phyloP scores from a whole-genome alignment of 768 basidiomycete species.

The Pisolithus orientalis region DNA sequence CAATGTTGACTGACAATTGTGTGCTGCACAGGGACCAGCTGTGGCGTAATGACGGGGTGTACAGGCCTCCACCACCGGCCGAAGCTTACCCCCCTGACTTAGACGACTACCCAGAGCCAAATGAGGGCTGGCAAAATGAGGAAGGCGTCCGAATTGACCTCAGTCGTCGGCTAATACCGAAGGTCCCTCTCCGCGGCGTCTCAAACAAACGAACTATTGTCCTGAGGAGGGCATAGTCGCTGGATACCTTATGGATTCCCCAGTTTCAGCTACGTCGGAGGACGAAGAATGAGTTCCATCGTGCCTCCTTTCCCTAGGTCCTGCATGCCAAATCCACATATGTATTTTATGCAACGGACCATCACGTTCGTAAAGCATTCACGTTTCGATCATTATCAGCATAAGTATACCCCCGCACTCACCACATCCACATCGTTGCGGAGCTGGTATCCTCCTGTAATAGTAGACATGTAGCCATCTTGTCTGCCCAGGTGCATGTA shows the following conservation, averaged over 20 bases:
- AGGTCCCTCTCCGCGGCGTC: constrained; percentile 64
- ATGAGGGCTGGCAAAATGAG: constrained; percentile 82
- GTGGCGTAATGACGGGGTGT: constrained; percentile 79
- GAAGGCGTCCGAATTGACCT: constrained; percentile 74
- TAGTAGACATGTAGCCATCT: constrained; percentile 1
- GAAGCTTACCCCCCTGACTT: constrained; percentile 67
- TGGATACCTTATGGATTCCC: constrained; percentile 29
- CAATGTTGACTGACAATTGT: constrained; percentile 3
- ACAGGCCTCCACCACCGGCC: constrained; percentile 47
- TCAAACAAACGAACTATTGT: constrained; percentile 44
- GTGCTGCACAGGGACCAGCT: constrained; percentile 58
- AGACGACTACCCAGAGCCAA: constrained; percentile 66
- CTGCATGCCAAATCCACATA: constrained; percentile 2
- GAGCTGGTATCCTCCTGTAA: constrained; percentile 8
- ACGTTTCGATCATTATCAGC: background rate
- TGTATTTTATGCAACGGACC: constrained; percentile 1
- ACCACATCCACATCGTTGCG: constrained; percentile 1
- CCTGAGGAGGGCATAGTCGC: constrained; percentile 27
- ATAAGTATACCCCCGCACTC: constrained; percentile 5
- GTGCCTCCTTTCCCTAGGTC: background rate
- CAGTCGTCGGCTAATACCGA: constrained; percentile 69
- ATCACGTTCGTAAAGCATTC: background rate
- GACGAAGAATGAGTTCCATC: constrained; percentile 16
- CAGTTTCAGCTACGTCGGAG: constrained; percentile 24
- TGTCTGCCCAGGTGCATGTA: background rate